Conservation (phyloP, 331 rosid genomes). For the Pyracantha coccinea region DNA sequence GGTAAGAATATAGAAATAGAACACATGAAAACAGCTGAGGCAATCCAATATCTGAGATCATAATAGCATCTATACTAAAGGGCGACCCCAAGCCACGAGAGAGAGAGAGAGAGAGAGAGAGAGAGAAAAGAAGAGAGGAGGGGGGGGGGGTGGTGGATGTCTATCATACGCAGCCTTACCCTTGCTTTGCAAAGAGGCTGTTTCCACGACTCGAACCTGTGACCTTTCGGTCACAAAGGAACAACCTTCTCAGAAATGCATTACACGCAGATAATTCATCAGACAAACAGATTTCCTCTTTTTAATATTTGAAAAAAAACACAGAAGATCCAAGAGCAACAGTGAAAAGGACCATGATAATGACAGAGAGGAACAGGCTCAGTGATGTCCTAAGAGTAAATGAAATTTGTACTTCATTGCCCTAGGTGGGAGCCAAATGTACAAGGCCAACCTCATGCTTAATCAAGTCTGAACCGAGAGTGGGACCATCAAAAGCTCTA, state of each 20-base stretch:
- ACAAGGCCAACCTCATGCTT: not conserved
- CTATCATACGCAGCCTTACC: too few species aligned
- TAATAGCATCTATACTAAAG: not conserved
- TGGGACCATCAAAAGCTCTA: not conserved
- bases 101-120: too few species aligned
- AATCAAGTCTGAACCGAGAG: not conserved
- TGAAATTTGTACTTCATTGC: not conserved
- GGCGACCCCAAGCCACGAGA: too few species aligned
- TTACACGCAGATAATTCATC: not conserved
- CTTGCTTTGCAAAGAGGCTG: too few species aligned
- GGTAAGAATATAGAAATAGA: not conserved
- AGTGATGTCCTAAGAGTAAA: not conserved
- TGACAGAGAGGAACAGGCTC: not conserved
- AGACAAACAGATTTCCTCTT: not conserved
- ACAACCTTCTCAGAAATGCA: not conserved
- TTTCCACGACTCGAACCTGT: too few species aligned
- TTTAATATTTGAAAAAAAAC: not conserved
- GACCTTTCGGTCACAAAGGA: too few species aligned
- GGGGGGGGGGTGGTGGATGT: too few species aligned
- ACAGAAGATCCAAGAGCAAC: not conserved
- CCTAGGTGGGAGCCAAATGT: not conserved
- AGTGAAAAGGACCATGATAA: not conserved
- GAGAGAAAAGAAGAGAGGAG: too few species aligned
- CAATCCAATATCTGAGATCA: not conserved
- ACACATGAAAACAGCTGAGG: not conserved